Evolutionary conservation across 1,284 basidiomycete species (phyloP).

Genomic region (Calocybe gambosa): DNA sequence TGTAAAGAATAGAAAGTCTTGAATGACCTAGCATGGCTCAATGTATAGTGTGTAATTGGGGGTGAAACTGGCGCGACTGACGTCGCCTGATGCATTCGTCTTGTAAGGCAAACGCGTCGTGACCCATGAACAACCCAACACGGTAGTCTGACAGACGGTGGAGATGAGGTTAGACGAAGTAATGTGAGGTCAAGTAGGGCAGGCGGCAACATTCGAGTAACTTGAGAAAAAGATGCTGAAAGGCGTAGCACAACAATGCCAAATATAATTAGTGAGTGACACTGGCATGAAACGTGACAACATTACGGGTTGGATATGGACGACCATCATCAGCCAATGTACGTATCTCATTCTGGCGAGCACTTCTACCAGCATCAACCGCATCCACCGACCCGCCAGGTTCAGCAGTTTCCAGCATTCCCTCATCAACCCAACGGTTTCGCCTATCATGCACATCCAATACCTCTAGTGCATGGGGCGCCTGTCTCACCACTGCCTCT

Average conservation of each 20-base stretch:
- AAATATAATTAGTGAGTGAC: constrained; percentile 4
- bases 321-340: constrained; percentile 12
- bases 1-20: too few relatives aligned
- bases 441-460: constrained; percentile 3
- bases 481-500: not conserved
- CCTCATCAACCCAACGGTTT: constrained; percentile 2
- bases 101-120: constrained; percentile 6
- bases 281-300: constrained; percentile 1
- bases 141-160: constrained; percentile 2
- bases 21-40: too few relatives aligned
- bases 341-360: constrained; percentile 4
- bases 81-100: constrained; percentile 8
- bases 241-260: constrained; percentile 1
- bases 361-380: constrained; percentile 7
- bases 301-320: not conserved
- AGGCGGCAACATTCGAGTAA: constrained; percentile 21
- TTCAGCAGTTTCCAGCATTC: not conserved
- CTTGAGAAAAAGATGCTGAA: not conserved
- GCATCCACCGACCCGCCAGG: not conserved
- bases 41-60: constrained; percentile 3
- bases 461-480: not conserved
- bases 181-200: constrained; percentile 27
- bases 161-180: constrained; percentile 18
- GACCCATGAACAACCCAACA: not conserved
- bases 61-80: constrained; percentile 7